A percentile compares a stretch with the other conserved stretches of the same genome.
These are phyloP conservation scores for Huntiella decipiens DNA, from an alignment of 2,329 filamentous ascomycete genomes.

Conservation along the genomic window DNA sequence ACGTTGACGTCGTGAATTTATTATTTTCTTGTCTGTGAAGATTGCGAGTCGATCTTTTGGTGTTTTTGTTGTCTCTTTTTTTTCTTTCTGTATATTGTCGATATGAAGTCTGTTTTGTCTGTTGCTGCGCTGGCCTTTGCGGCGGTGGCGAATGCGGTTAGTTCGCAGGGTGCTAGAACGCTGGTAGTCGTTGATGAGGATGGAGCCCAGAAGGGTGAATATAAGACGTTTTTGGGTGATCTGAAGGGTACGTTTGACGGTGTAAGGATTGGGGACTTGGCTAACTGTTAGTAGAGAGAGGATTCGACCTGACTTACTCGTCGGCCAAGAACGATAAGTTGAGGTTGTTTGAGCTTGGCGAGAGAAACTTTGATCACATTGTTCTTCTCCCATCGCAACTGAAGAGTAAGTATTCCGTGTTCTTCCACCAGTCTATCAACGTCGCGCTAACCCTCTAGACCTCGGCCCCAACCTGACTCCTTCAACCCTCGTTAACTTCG, in stretches of 20 bases:
- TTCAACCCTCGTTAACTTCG: conserved; percentile 70
- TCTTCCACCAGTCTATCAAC: neutral
- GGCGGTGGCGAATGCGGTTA: conserved; percentile 53
- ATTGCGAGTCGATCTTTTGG: neutral
- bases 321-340: conserved; percentile 66
- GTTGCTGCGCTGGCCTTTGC: conserved; percentile 48
- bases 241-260: conserved; percentile 37
- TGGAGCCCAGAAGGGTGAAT: conserved; percentile 53
- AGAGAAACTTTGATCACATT: conserved; percentile 79
- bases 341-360: conserved; percentile 67
- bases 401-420: conserved; percentile 43
- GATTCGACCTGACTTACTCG: conserved; percentile 63
- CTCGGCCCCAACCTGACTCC: conserved; percentile 79
- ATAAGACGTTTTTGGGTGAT: conserved; percentile 63
- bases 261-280: neutral
- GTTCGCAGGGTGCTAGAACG: conserved; percentile 59
- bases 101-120: conserved; percentile 58
- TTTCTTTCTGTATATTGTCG: conserved; percentile 12
- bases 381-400: conserved; percentile 74
- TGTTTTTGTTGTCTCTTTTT: conserved; percentile 10
- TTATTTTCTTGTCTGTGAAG: neutral
- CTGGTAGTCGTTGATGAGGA: conserved; percentile 74
- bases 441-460: conserved; percentile 27
- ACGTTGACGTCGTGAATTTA: conserved; percentile 1
- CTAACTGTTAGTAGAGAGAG: conserved; percentile 40